A percentile compares a stretch with the other conserved stretches of the same genome.
These are phyloP conservation scores for Saccharomyces pastorianus DNA, from an alignment of 1,139 yeast genomes.

Conservation along the genomic window DNA sequence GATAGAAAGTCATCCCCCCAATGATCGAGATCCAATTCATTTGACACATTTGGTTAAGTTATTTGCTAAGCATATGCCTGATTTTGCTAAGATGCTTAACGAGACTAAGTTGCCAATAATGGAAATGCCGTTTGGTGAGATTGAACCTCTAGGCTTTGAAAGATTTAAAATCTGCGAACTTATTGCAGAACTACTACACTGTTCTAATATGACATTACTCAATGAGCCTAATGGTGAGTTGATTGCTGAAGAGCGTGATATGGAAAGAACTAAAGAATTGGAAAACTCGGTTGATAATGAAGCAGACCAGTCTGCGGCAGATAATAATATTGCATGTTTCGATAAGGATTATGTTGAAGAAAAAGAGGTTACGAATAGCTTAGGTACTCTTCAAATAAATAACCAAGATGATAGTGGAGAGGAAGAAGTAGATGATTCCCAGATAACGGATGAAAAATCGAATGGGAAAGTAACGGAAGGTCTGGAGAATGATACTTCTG, in stretches of 20 bases:
- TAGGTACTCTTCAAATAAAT: neutral
- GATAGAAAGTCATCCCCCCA: slow-evolving; percentile 85
- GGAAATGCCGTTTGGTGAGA: slow-evolving; percentile 61
- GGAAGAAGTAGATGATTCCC: slow-evolving; percentile 6
- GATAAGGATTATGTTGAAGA: neutral
- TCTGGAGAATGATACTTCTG: slow-evolving; percentile 6
- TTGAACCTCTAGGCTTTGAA: slow-evolving; percentile 91
- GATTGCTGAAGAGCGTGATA: slow-evolving; percentile 69
- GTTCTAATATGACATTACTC: slow-evolving; percentile 88
- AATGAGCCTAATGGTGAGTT: slow-evolving; percentile 78
- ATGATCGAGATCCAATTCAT: slow-evolving; percentile 88
- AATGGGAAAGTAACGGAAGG: slow-evolving; percentile 7
- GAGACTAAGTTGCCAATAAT: slow-evolving; percentile 34
- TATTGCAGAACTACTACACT: slow-evolving; percentile 87
- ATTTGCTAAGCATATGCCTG: slow-evolving; percentile 65
- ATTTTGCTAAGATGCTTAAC: slow-evolving; percentile 51
- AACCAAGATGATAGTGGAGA: slow-evolving; percentile 3
- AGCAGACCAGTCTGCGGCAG: too few species aligned
- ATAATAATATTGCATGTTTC: neutral
- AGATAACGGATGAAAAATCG: slow-evolving; percentile 13
- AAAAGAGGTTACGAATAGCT: neutral
- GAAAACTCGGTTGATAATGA: neutral
- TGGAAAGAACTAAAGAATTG: slow-evolving; percentile 37
- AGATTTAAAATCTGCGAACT: slow-evolving; percentile 91
- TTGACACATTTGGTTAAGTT: slow-evolving; percentile 77